These are phyloP conservation scores for Neurospora terricola DNA, from an alignment of 495 filamentous ascomycete species.

Conservation along the genomic window DNA sequence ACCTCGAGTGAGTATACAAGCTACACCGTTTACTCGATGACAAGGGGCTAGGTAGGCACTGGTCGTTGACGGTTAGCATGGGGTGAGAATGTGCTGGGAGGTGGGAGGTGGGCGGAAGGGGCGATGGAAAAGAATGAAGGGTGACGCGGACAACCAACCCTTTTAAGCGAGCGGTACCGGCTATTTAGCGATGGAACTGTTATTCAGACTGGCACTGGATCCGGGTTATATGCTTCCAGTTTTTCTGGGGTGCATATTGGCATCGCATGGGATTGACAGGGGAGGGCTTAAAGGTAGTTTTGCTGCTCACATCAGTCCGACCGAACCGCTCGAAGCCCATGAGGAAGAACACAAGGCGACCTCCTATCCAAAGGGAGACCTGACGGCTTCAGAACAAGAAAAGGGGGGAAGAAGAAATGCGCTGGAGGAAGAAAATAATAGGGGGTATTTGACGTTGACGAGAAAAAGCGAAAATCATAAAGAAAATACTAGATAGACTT, in stretches of 20 bases:
- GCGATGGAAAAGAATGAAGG: background rate
- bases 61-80: background rate
- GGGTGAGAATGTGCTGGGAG: background rate
- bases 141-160: background rate
- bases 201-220: background rate
- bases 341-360: background rate
- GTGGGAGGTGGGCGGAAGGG: background rate
- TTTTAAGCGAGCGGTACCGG: background rate
- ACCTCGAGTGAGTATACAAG: background rate
- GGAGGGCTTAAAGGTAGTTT: background rate
- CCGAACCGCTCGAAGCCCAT: background rate
- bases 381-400: background rate
- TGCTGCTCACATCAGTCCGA: background rate
- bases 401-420: no score
- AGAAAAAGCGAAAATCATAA: no score
- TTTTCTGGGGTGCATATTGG: background rate
- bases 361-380: no score
- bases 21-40: background rate
- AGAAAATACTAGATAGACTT: no score
- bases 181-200: background rate
- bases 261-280: background rate
- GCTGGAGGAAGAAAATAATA: no score
- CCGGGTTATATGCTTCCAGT: background rate
- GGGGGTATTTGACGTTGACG: no score
- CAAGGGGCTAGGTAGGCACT: background rate